Conservation (phyloP, 371 early-diverging fungal species). For the Rhizopus microsporus region DNA sequence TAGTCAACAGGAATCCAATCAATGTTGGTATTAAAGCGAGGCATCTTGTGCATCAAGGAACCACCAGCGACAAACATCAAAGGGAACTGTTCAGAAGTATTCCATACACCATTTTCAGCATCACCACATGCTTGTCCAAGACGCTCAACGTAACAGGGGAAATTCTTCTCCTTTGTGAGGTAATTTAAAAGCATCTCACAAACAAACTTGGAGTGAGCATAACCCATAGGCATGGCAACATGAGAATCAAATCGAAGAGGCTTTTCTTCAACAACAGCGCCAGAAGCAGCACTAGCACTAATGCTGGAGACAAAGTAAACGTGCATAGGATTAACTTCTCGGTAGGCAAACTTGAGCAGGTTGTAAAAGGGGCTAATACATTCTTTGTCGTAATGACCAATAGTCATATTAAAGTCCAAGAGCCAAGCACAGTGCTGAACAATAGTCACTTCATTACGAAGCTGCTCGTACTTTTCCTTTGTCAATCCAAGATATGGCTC, state of each 20-base stretch:
- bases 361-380: slow-evolving; percentile 38
- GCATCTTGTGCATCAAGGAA: slow-evolving; percentile 30
- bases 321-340: slow-evolving; percentile 33
- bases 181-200: slow-evolving; percentile 35
- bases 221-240: slow-evolving; percentile 45
- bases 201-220: slow-evolving; percentile 46
- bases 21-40: slow-evolving; percentile 19
- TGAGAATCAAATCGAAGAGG: slow-evolving; percentile 29
- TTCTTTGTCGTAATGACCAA: slow-evolving; percentile 35
- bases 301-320: slow-evolving; percentile 41
- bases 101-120: slow-evolving; percentile 43
- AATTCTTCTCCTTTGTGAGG: slow-evolving; percentile 31
- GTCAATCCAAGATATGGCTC: slow-evolving; percentile 29
- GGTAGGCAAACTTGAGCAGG: slow-evolving; percentile 39
- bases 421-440: slow-evolving; percentile 40
- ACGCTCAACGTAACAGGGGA: slow-evolving; percentile 39
- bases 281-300: slow-evolving; percentile 23
- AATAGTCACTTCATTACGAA: slow-evolving; percentile 33
- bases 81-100: slow-evolving; percentile 42
- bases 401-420: slow-evolving; percentile 34
- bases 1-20: slow-evolving; percentile 46
- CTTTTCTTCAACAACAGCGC: slow-evolving; percentile 22
- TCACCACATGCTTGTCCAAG: slow-evolving; percentile 50
- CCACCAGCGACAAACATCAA: slow-evolving; percentile 44
- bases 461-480: slow-evolving; percentile 20